phyloP scores from a whole-genome alignment of 768 basidiomycete species.

The Phanerodontia chrysosporium region DNA sequence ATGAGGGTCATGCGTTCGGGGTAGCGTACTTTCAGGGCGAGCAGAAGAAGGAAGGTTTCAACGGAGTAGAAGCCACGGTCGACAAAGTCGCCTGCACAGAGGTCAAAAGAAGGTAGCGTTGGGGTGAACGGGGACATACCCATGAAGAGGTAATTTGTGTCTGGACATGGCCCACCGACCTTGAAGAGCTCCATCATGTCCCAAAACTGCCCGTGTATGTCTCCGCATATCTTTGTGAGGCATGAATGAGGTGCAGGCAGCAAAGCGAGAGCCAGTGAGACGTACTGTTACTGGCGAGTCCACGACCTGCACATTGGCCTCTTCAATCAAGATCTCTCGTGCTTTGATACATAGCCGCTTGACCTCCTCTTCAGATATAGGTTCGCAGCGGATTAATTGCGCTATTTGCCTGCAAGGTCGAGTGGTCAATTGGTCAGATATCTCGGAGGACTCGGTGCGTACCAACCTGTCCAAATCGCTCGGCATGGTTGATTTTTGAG shows the following conservation, averaged over 20 bases:
- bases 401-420: slow-evolving; percentile 74
- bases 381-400: slow-evolving; percentile 89
- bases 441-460: slow-evolving; percentile 19
- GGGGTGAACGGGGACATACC: slow-evolving; percentile 40
- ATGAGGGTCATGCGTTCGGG: slow-evolving; percentile 97
- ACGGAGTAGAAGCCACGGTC: slow-evolving; percentile 97
- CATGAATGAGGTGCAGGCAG: not conserved
- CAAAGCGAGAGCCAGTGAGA: slow-evolving; percentile 15
- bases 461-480: slow-evolving; percentile 57
- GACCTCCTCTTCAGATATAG: slow-evolving; percentile 93
- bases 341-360: slow-evolving; percentile 95
- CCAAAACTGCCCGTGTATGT: slow-evolving; percentile 97
- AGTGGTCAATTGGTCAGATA: slow-evolving; percentile 7
- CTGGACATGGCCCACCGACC: slow-evolving; percentile 87
- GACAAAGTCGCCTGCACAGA: slow-evolving; percentile 87
- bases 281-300: slow-evolving; percentile 93
- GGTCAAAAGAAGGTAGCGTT: not conserved
- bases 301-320: slow-evolving; percentile 94
- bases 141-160: slow-evolving; percentile 97
- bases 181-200: slow-evolving; percentile 95
- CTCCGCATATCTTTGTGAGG: slow-evolving; percentile 71
- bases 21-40: slow-evolving; percentile 95
- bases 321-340: slow-evolving; percentile 93
- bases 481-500: slow-evolving; percentile 30
- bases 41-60: slow-evolving; percentile 90